These are phyloP conservation scores for Furcasterigmium sp. DNA, from an alignment of 2,329 filamentous ascomycete genomes.

Conservation along the genomic window DNA sequence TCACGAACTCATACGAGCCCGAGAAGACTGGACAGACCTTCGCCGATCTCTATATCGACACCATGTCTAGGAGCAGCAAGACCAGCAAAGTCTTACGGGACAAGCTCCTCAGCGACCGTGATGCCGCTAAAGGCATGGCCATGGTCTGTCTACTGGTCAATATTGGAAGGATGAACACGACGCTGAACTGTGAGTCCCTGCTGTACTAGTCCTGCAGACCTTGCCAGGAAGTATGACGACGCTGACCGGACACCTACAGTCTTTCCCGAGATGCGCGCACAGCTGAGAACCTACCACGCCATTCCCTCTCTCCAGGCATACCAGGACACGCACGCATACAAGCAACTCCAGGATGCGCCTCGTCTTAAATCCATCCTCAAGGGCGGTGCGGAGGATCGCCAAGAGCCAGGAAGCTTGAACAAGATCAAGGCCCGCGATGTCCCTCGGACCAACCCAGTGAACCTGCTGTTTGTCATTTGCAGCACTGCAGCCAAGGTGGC, in stretches of 20 bases:
- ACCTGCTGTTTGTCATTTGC: slow-evolving; percentile 91
- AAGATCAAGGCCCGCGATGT: slow-evolving; percentile 66
- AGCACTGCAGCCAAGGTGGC: slow-evolving; percentile 87
- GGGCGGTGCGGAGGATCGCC: slow-evolving; percentile 83
- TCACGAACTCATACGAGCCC: slow-evolving; percentile 84
- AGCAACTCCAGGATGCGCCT: slow-evolving; percentile 94
- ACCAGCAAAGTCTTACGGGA: slow-evolving; percentile 98
- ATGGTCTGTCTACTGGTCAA: slow-evolving; percentile 99
- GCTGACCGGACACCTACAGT: slow-evolving; percentile 48
- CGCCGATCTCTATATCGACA: slow-evolving; percentile 95
- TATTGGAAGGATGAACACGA: slow-evolving; percentile 97
- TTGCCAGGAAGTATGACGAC: too few species aligned
- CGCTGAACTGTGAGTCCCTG: slow-evolving; percentile 84
- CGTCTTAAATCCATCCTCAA: slow-evolving; percentile 96
- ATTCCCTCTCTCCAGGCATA: slow-evolving; percentile 94
- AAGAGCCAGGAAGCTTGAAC: slow-evolving; percentile 78
- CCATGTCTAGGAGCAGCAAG: slow-evolving; percentile 98
- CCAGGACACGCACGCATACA: slow-evolving; percentile 93
- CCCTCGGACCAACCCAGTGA: slow-evolving; percentile 89
- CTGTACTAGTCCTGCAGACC: too few species aligned
- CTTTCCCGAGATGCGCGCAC: slow-evolving; percentile 98
- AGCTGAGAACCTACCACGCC: slow-evolving; percentile 94
- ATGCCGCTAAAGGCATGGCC: slow-evolving; percentile 94
- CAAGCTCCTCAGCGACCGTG: slow-evolving; percentile 86
- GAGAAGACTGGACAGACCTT: slow-evolving; percentile 63